Evolutionary conservation across 192 early-diverging fungal species (phyloP), one percentile per base, ranked within the genome.

Genomic region (Gaertneriomyces sp.): DNA sequence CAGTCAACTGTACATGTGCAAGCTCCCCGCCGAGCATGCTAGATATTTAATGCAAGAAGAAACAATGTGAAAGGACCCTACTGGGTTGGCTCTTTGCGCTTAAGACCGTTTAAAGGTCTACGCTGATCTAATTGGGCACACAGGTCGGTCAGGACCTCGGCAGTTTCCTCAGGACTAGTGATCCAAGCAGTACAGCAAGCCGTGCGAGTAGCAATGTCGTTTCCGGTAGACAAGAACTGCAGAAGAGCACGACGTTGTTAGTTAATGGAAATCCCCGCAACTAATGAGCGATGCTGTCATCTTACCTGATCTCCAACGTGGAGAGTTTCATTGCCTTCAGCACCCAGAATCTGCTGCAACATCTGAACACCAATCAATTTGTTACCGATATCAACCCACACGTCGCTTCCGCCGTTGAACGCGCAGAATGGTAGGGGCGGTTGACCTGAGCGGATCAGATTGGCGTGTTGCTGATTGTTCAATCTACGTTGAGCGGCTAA

Each of bases 371-470:
- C 93, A 61, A 96, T 93, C 10, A 94, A 76, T 74, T 96, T 96
- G 80, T 93, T 96, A 38, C 93, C 93, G 64, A 96, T 90, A 57
- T 96, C 93, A 7, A 96, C 88, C 90, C 90, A 96, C 60, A 90
- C 89, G 71, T 96, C 93, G 62, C 65, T 82, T 20, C 93, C 93
- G 58, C 93, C 93, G 73, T 94, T 94, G 58, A 96, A 96, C 16
- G 91, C 91, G 67, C 93, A 96, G 77, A 93, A 96, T 2, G 93
- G 93, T 8, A 96, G 79, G 0, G 68, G 61, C 0, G 16, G 38
- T 10, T 39, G 42, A 8, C 44, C 54, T 1, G 20, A 72, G 68
- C 76, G 84, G 47, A 79, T 77, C 0, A 84, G 73, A 53, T 87
- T 59, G 7, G 83, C 84, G 39, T 83, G 78, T 63, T 91, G 90